phyloP scores from a whole-genome alignment of 1,139 yeast species.

The Kodamaea suecica region DNA sequence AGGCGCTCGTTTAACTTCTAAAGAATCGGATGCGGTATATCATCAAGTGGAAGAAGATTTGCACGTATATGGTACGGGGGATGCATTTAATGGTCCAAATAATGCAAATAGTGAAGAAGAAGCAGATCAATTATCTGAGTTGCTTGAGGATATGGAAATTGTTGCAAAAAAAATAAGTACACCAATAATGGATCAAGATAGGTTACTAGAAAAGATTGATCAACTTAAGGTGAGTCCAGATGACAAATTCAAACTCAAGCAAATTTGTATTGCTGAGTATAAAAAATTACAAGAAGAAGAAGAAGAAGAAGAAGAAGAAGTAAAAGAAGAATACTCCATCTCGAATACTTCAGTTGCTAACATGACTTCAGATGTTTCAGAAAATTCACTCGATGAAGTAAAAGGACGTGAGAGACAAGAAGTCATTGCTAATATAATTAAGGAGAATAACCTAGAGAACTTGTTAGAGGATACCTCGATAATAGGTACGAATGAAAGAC shows the following conservation, averaged over 20 bases:
- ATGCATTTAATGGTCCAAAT: too few species aligned
- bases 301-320: conserved; percentile 4
- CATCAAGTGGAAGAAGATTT: too few species aligned
- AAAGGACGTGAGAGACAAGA: conserved; percentile 11
- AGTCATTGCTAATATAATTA: conserved; percentile 14
- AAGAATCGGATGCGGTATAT: too few species aligned
- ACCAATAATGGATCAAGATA: conserved; percentile 17
- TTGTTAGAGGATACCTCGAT: not conserved
- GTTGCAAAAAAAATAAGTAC: conserved; percentile 8
- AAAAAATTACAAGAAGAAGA: conserved; percentile 9
- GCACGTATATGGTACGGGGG: too few species aligned
- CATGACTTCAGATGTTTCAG: conserved; percentile 9
- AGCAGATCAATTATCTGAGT: conserved; percentile 38
- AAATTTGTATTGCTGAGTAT: conserved; percentile 20
- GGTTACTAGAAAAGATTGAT: conserved; percentile 28
- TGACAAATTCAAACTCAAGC: conserved; percentile 48
- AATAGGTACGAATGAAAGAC: conserved; percentile 1
- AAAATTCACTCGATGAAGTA: conserved; percentile 10
- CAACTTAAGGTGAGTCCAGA: conserved; percentile 43
- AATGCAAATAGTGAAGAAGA: not conserved
- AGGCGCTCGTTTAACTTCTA: too few species aligned
- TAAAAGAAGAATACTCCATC: too few species aligned
- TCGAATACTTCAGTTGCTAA: conserved; percentile 5
- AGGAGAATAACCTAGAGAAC: conserved; percentile 15
- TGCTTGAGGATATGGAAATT: conserved; percentile 52